These are phyloP conservation scores for Raphanus sativus DNA, from an alignment of 345 rosid species.

Conservation along the genomic window DNA sequence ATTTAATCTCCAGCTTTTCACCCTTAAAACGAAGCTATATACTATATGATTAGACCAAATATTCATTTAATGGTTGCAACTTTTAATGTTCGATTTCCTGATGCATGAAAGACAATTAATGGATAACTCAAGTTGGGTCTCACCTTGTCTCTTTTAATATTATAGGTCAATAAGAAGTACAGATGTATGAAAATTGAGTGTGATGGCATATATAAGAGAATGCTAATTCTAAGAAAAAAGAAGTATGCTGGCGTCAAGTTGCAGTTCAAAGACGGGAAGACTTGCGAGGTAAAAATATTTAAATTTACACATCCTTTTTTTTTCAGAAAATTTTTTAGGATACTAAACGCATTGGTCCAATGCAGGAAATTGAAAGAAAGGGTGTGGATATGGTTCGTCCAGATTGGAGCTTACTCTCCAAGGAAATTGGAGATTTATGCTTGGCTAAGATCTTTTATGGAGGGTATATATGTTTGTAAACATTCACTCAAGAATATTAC, in stretches of 20 bases:
- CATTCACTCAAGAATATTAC: background rate
- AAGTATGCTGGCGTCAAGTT: slow-evolving; percentile 97
- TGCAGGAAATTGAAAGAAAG: slow-evolving; percentile 89
- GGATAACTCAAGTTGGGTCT: too few species aligned
- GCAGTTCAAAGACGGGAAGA: slow-evolving; percentile 71
- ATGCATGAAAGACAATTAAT: slow-evolving; percentile 1
- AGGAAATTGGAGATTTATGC: slow-evolving; percentile 90
- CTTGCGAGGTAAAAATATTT: slow-evolving; percentile 59
- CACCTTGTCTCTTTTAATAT: background rate
- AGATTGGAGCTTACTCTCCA: slow-evolving; percentile 95
- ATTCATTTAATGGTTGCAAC: background rate
- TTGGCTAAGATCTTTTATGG: slow-evolving; percentile 82
- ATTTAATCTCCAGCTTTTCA: background rate
- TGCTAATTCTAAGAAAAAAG: slow-evolving; percentile 92
- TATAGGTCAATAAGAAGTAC: slow-evolving; percentile 88
- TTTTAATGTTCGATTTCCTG: slow-evolving; percentile 7
- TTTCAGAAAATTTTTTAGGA: slow-evolving; percentile 59
- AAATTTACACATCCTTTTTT: slow-evolving; percentile 12
- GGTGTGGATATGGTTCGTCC: slow-evolving; percentile 99
- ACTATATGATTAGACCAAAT: background rate
- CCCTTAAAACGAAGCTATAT: background rate
- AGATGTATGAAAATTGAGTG: slow-evolving; percentile 86
- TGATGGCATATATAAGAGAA: slow-evolving; percentile 94
- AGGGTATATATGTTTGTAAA: slow-evolving; percentile 60
- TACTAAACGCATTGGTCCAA: slow-evolving; percentile 51